Conservation (phyloP, 805 yeast species). For the Kodamaea nitidulidarum region DNA sequence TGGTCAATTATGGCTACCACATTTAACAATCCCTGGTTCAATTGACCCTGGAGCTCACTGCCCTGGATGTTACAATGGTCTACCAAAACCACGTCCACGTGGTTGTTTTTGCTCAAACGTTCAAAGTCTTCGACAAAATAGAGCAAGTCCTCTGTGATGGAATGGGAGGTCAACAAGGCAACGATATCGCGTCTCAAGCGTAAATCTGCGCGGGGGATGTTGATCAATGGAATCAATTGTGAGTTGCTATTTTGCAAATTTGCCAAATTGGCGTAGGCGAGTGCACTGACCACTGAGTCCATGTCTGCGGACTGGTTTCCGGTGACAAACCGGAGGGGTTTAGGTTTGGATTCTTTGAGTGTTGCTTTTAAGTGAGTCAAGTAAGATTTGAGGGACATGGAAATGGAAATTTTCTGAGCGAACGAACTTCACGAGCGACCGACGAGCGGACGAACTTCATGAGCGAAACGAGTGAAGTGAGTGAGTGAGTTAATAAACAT, state of each 20-base stretch:
- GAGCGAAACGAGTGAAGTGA: neutral
- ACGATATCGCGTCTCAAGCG: conserved; percentile 67
- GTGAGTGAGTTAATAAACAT: too few species aligned
- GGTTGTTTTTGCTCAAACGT: conserved; percentile 10
- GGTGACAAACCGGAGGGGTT: conserved; percentile 44
- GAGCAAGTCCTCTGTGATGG: conserved; percentile 47
- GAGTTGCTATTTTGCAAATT: conserved; percentile 28
- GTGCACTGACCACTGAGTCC: conserved; percentile 80
- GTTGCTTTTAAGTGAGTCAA: conserved; percentile 18
- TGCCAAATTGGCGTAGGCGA: conserved; percentile 63
- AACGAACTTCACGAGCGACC: too few species aligned
- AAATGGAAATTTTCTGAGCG: neutral
- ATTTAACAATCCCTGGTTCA: conserved; percentile 20
- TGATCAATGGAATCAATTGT: conserved; percentile 64
- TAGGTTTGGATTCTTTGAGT: conserved; percentile 11
- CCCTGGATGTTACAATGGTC: conserved; percentile 78
- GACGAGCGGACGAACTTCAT: too few species aligned
- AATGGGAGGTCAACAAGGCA: conserved; percentile 44
- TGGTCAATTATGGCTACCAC: conserved; percentile 77
- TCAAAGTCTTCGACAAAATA: conserved; percentile 66
- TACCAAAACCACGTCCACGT: conserved; percentile 55
- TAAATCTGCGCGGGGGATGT: conserved; percentile 66
- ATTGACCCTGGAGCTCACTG: conserved; percentile 27
- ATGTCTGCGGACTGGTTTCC: conserved; percentile 88
- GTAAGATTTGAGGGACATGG: conserved; percentile 23